Percentiles rank a stretch among this genome's conserved stretches.
Evolutionary conservation across 306 rosid genomes (phyloP).

Genomic region (Delonix regia): DNA sequence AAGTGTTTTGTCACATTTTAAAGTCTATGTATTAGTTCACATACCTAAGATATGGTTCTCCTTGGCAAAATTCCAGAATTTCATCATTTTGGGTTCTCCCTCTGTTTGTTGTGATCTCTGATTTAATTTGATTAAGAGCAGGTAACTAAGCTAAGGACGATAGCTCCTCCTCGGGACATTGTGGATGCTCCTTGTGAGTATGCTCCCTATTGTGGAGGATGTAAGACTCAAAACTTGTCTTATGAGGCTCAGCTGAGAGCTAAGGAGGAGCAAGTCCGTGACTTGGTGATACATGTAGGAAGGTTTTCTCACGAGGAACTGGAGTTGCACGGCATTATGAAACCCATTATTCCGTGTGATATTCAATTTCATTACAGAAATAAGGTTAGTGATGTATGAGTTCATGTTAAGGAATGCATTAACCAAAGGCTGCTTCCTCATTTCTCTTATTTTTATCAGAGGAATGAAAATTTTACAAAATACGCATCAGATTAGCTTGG

Average conservation of each 20-base stretch:
- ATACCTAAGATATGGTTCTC: background rate
- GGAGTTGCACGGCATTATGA: conserved; percentile 56
- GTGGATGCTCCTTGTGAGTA: conserved; percentile 95
- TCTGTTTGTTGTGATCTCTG: background rate
- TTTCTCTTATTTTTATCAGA: background rate
- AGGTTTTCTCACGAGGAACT: conserved; percentile 58
- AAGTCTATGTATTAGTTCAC: background rate
- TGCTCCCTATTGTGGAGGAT: conserved; percentile 89
- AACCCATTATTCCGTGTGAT: conserved; percentile 81
- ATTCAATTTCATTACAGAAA: conserved; percentile 94
- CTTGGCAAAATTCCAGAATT: background rate
- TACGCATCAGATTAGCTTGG: background rate
- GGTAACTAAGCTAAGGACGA: conserved; percentile 79
- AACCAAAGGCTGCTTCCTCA: background rate
- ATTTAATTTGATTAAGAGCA: conserved; percentile 34
- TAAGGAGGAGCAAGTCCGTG: conserved; percentile 85
- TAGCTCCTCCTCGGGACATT: conserved; percentile 74
- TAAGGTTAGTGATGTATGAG: conserved; percentile 57
- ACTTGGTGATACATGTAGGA: conserved; percentile 75
- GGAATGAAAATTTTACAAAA: background rate
- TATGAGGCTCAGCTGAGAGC: conserved; percentile 86
- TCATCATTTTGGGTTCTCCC: conserved; percentile 11
- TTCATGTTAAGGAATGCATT: background rate
- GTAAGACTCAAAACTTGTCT: conserved; percentile 82
- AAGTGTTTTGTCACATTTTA: background rate